Percentiles rank a stretch among this genome's conserved stretches.
These are phyloP conservation scores for Camellia sinensis DNA, from an alignment of 148 eudicot species.

Conservation along the genomic window DNA sequence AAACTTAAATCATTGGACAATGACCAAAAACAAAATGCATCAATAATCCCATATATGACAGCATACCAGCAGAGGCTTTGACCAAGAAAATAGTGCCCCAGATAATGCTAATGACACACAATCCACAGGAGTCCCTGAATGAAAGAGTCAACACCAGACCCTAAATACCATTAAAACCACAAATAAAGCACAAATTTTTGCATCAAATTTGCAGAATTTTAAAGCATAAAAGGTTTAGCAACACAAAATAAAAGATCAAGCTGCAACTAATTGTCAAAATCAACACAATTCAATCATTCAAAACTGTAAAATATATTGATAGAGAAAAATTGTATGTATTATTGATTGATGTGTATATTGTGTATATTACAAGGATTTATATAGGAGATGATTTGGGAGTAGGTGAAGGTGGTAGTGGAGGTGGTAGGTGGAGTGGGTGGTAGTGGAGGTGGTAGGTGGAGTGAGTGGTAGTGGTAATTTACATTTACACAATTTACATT, in stretches of 20 bases:
- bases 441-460: too few relatives aligned
- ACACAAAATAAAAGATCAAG: constrained; percentile 1
- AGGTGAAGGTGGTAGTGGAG: too few relatives aligned
- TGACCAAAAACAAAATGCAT: not conserved
- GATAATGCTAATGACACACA: constrained; percentile 90
- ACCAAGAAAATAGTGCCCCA: constrained; percentile 91
- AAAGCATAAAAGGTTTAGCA: not conserved
- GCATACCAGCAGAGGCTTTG: constrained; percentile 86
- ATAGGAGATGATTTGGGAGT: too few relatives aligned
- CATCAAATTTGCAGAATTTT: not conserved
- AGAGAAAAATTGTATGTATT: too few relatives aligned
- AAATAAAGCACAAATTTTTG: constrained; percentile 12
- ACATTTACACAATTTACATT: too few relatives aligned
- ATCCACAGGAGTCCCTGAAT: constrained; percentile 88
- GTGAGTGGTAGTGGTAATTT: too few relatives aligned
- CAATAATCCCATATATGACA: not conserved
- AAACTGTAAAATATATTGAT: too few relatives aligned
- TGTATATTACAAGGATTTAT: too few relatives aligned
- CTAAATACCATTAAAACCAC: not conserved
- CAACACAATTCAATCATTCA: too few relatives aligned
- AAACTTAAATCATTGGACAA: not conserved
- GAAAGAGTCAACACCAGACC: constrained; percentile 17
- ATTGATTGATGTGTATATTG: too few relatives aligned
- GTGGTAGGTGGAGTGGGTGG: too few relatives aligned
- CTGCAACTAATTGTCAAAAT: not conserved